Evolutionary conservation across 768 basidiomycete species (phyloP).

Genomic region (Tulasnella calospora): DNA sequence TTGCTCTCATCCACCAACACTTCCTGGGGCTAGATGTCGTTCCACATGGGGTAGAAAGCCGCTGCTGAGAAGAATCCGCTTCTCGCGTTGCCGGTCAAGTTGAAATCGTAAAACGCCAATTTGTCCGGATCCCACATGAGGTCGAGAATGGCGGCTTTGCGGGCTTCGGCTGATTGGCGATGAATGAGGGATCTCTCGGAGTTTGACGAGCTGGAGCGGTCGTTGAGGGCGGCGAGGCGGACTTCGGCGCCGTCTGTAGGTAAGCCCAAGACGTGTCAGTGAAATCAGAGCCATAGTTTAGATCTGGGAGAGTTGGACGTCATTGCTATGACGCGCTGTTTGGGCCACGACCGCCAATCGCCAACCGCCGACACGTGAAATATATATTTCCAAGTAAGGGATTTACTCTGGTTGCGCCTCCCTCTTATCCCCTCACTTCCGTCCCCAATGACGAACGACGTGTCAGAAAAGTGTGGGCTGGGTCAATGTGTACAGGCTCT

Average conservation of each 20-base stretch:
- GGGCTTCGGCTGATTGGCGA: slow-evolving; percentile 48
- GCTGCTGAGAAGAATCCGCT: slow-evolving; percentile 64
- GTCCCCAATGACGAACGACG: too few relatives aligned
- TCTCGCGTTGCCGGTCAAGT: slow-evolving; percentile 60
- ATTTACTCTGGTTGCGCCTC: too few relatives aligned
- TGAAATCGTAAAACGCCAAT: slow-evolving; percentile 91
- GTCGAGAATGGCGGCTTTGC: slow-evolving; percentile 73
- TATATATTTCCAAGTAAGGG: too few relatives aligned
- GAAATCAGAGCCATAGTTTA: not conserved
- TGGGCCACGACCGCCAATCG: too few relatives aligned
- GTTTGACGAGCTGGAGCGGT: slow-evolving; percentile 11
- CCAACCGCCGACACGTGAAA: too few relatives aligned
- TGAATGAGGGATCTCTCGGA: slow-evolving; percentile 35
- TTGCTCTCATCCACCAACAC: slow-evolving; percentile 52
- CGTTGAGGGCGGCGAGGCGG: slow-evolving; percentile 58
- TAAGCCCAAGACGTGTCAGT: not conserved
- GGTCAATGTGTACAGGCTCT: too few relatives aligned
- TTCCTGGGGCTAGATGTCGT: slow-evolving; percentile 72
- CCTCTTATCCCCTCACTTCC: too few relatives aligned
- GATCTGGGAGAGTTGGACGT: not conserved
- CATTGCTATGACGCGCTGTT: too few relatives aligned
- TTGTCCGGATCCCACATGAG: slow-evolving; percentile 77
- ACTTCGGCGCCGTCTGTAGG: slow-evolving; percentile 48
- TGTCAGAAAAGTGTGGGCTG: too few relatives aligned
- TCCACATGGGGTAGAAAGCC: slow-evolving; percentile 83